Evolutionary conservation across 805 yeast genomes (phyloP).

Genomic region (Wickerhamomyces ciferrii): DNA sequence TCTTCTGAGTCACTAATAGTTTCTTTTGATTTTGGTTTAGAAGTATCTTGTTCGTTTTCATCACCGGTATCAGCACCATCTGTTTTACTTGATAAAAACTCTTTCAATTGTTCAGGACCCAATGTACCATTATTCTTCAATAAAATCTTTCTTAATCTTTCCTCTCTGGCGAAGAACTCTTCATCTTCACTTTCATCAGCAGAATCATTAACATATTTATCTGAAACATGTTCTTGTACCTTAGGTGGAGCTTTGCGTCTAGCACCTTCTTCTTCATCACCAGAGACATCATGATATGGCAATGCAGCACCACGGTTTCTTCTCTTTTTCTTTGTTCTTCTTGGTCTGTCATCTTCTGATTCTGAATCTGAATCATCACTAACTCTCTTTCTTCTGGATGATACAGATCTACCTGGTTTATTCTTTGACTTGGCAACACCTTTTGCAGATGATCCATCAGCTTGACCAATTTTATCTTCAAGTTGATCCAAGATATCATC

Average conservation of each 20-base stretch:
- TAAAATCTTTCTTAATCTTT: constrained; percentile 33
- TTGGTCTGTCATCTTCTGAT: constrained; percentile 2
- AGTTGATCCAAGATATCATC: constrained; percentile 15
- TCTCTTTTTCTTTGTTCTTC: constrained; percentile 7
- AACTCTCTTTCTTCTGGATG: constrained; percentile 7
- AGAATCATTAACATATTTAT: constrained; percentile 51
- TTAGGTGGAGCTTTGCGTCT: neutral
- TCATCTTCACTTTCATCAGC: constrained; percentile 58
- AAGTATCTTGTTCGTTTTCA: neutral
- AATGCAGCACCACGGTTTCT: constrained; percentile 8
- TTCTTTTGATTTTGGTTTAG: neutral
- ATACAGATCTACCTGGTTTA: constrained; percentile 2
- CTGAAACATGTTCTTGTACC: constrained; percentile 31
- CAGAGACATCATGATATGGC: constrained; percentile 27
- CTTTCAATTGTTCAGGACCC: constrained; percentile 8
- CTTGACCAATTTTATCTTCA: constrained; percentile 10
- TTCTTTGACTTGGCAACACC: constrained; percentile 20
- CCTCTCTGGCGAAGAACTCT: constrained; percentile 53
- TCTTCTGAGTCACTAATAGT: neutral
- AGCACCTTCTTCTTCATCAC: constrained; percentile 19
- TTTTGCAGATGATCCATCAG: constrained; percentile 3
- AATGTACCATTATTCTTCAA: constrained; percentile 11
- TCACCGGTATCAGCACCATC: neutral
- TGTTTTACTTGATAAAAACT: constrained; percentile 2
- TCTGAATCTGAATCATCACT: constrained; percentile 6